Percentiles rank a stretch among this genome's conserved stretches.
Conservation (phyloP, 164 flowering plant genomes). For the Umbilicus rupestris region DNA sequence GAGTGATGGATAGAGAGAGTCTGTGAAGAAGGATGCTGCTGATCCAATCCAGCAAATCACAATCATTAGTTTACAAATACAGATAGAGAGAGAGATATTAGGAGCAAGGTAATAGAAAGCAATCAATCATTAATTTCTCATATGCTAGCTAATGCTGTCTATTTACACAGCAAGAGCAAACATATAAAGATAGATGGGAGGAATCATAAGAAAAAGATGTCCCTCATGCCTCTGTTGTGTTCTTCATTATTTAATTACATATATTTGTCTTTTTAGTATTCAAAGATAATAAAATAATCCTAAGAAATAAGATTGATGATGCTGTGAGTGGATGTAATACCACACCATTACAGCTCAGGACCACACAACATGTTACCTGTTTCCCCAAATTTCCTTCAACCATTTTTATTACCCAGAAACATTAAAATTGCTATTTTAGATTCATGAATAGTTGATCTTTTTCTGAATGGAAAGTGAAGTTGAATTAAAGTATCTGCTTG, state of each 20-base stretch:
- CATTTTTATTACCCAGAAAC: neutral
- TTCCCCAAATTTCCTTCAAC: neutral
- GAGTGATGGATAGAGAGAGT: neutral
- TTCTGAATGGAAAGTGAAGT: neutral
- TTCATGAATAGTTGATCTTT: neutral
- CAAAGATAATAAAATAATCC: neutral
- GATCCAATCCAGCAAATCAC: constrained; percentile 8
- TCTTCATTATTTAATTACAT: neutral
- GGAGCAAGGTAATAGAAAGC: neutral
- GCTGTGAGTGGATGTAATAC: neutral
- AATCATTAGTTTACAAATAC: neutral
- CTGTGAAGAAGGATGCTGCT: neutral
- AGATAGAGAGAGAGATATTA: neutral
- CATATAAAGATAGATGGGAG: neutral
- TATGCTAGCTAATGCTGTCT: constrained; percentile 6
- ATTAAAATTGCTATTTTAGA: constrained; percentile 3
- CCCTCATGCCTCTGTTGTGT: neutral
- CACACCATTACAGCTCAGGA: constrained; percentile 2
- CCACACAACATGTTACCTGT: constrained; percentile 7
- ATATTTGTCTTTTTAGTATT: neutral
- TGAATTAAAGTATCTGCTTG: neutral
- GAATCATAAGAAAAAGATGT: neutral
- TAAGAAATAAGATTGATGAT: neutral
- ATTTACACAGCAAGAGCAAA: constrained; percentile 7
- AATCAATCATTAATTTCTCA: constrained; percentile 5